Evolutionary conservation across 2,329 filamentous ascomycete genomes (phyloP).

Genomic region (Cephalotrichum gorgonifer): DNA sequence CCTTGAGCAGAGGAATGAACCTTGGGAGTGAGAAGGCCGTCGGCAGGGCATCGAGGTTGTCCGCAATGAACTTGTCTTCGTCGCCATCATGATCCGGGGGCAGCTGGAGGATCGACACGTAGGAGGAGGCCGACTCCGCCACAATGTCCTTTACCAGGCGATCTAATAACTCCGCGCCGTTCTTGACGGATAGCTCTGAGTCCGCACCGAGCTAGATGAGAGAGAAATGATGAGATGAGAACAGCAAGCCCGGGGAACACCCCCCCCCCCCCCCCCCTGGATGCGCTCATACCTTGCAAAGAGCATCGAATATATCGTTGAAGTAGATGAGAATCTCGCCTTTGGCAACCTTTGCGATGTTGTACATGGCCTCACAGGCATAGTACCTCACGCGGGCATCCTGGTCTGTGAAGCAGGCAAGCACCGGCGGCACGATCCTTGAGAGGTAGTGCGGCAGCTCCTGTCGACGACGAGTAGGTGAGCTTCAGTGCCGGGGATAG

Average conservation of each 20-base stretch:
- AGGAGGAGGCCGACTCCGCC: constrained; percentile 86
- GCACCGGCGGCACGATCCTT: constrained; percentile 88
- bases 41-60: constrained; percentile 44
- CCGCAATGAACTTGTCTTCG: constrained; percentile 11
- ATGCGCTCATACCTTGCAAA: constrained; percentile 72
- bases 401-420: constrained; percentile 96
- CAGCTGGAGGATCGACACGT: constrained; percentile 65
- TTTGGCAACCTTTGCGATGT: constrained; percentile 98
- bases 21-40: constrained; percentile 85
- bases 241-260: not conserved
- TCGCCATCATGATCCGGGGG: constrained; percentile 34
- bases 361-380: constrained; percentile 99
- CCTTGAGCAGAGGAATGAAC: constrained; percentile 89
- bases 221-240: not conserved
- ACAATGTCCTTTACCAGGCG: constrained; percentile 94
- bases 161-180: constrained; percentile 90
- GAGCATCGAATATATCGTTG: constrained; percentile 94
- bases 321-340: constrained; percentile 96
- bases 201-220: constrained; percentile 75
- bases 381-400: constrained; percentile 97
- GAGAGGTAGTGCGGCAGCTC: constrained; percentile 87
- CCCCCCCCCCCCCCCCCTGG: too few species aligned
- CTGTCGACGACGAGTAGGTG: constrained; percentile 27
- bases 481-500: not conserved
- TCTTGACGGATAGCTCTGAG: constrained; percentile 94